Conservation (phyloP, 495 filamentous ascomycete species). For the Aspergillus indologenus region DNA sequence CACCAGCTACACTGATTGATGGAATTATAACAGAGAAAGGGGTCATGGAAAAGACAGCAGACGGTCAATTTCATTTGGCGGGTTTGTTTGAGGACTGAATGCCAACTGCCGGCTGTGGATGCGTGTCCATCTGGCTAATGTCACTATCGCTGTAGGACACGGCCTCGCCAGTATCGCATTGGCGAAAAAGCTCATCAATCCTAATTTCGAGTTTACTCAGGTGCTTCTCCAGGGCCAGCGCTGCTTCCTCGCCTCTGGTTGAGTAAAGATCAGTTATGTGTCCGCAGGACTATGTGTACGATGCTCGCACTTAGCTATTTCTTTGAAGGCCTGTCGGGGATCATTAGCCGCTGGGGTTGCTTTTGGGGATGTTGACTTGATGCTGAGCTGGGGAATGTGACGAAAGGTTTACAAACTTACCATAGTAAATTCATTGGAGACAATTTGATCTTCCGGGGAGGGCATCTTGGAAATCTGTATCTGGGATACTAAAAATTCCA, state of each 20-base stretch:
- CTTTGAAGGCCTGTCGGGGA: background rate
- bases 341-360: background rate
- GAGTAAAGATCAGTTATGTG: constrained; percentile 2
- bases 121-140: constrained; percentile 12
- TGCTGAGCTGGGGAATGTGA: too few species aligned
- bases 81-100: constrained; percentile 42
- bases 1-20: constrained; percentile 81
- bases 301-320: constrained; percentile 1
- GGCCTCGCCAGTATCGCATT: constrained; percentile 29
- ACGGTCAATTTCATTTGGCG: constrained; percentile 73
- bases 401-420: too few species aligned
- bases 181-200: constrained; percentile 52
- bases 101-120: constrained; percentile 5
- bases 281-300: background rate
- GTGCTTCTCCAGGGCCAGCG: constrained; percentile 53
- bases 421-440: too few species aligned
- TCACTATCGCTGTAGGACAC: background rate
- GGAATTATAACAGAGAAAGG: constrained; percentile 92
- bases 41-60: constrained; percentile 70
- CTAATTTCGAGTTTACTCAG: constrained; percentile 52
- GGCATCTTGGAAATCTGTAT: too few species aligned
- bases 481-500: too few species aligned
- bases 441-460: too few species aligned
- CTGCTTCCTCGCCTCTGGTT: constrained; percentile 54
- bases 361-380: too few species aligned